phyloP scores from a whole-genome alignment of 805 yeast species.

The Saccharomyces jurei region DNA sequence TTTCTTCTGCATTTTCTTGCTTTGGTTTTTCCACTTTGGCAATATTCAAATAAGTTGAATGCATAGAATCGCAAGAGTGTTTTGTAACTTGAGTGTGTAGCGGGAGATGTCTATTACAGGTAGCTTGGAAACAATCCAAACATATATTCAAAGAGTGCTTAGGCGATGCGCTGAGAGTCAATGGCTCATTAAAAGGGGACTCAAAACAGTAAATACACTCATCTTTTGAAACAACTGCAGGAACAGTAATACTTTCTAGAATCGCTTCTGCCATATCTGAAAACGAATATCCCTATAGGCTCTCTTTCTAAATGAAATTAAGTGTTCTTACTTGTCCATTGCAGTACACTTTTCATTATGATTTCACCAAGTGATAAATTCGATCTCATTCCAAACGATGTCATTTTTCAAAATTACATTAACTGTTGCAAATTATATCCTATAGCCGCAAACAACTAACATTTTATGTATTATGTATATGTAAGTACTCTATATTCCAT shows the following conservation, averaged over 20 bases:
- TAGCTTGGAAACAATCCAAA: constrained; percentile 62
- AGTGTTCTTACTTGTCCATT: background rate
- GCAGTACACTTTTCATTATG: background rate
- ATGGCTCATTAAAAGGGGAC: constrained; percentile 39
- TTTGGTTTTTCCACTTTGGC: constrained; percentile 42
- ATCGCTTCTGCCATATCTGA: constrained; percentile 8
- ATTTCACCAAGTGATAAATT: background rate
- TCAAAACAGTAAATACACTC: constrained; percentile 86
- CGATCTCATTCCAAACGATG: background rate
- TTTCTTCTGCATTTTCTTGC: constrained; percentile 21
- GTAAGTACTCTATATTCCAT: background rate
- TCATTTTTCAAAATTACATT: background rate
- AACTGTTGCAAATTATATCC: background rate
- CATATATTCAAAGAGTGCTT: constrained; percentile 54
- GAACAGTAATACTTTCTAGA: constrained; percentile 12
- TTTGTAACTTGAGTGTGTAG: constrained; percentile 40
- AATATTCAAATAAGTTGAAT: constrained; percentile 53
- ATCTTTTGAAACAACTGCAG: constrained; percentile 60
- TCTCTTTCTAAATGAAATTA: background rate
- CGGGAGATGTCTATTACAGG: constrained; percentile 52
- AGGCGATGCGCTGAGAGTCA: constrained; percentile 33
- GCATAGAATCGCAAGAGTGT: constrained; percentile 34
- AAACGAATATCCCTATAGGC: background rate
- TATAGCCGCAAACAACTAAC: background rate
- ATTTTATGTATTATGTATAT: background rate